Base-by-base conservation (phyloP, 805 yeast genomes). In the Helenozyma baotianmanensis region DNA sequence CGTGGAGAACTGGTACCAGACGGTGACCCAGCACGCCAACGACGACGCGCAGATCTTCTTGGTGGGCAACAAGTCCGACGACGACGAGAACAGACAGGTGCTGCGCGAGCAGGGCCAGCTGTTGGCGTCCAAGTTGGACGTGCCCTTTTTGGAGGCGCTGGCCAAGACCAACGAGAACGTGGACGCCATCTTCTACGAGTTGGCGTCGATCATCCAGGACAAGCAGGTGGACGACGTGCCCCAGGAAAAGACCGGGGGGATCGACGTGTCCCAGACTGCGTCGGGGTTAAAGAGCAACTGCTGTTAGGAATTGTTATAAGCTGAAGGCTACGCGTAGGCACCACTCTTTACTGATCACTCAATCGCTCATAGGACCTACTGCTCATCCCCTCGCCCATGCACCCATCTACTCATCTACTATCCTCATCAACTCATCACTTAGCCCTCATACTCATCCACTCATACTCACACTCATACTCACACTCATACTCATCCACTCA, bases 31-130 rank as follows among this genome's bases (percentile, higher is more conserved):
- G 59, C 96, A 92, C 51, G 98, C 97, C 25, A 84, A 82, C 50
- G 97, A 89, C 45, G 96, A 89, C 54, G 96, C 96, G 10, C 95
- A 88, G 61, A 72, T 92, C 54, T 80, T 90, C 54, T 70, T 92
- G 47, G 97, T 92, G 11, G 99, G 97, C 44, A 92, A 92, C 72
- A 92, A 92, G 70, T 81, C 84, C 58, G 99, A 92, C 54, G 92
- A 89, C 64, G 80, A 74, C 32, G 90, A 80, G 40, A 76, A 83
- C 47, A 80, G 98, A 62, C 89, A 82, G 36, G 95, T 92, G 9
- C 70, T 89, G 15, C 72, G 76, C 37, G 96, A 90, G 54, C 95
- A 90, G 61, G 99, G 97, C 52, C 86, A 83, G 56, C 78, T 76
- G 14, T 70, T 92, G 45, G 97, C 97, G 17, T 73, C 78, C 38